Evolutionary conservation across 2,329 filamentous ascomycete genomes (phyloP).

Genomic region (Penicillium griseofulvum): DNA sequence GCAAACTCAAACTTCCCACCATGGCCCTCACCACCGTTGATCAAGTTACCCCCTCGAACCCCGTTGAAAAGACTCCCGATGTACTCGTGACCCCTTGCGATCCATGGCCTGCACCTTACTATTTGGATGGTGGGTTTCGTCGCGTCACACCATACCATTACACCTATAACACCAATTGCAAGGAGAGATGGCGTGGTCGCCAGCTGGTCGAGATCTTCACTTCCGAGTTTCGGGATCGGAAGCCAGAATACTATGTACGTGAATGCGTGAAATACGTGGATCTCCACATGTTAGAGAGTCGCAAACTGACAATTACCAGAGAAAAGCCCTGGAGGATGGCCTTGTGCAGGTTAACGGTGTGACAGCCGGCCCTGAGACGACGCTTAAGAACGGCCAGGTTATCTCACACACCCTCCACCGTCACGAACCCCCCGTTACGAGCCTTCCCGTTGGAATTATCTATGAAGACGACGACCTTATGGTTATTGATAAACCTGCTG

Average conservation of each 20-base stretch:
- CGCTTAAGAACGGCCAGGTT: constrained; percentile 83
- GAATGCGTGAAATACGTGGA: constrained; percentile 38
- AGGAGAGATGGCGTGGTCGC: constrained; percentile 85
- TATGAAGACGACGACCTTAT: constrained; percentile 92
- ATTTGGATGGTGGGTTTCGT: constrained; percentile 71
- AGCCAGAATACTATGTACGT: constrained; percentile 78
- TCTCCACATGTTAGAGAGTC: background rate
- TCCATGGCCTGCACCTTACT: constrained; percentile 68
- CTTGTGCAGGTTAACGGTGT: constrained; percentile 78
- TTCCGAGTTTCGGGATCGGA: constrained; percentile 86
- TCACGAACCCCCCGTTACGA: constrained; percentile 90
- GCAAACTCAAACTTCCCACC: constrained; percentile 31
- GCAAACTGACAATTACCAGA: constrained; percentile 39
- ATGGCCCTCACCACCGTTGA: constrained; percentile 41
- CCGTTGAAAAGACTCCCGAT: constrained; percentile 26
- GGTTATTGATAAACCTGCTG: constrained; percentile 94
- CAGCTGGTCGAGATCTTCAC: constrained; percentile 82
- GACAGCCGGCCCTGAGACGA: constrained; percentile 63
- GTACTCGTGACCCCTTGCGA: constrained; percentile 35
- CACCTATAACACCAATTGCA: constrained; percentile 47
- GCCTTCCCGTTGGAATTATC: constrained; percentile 73
- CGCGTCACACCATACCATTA: constrained; percentile 50
- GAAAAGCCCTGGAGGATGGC: constrained; percentile 75
- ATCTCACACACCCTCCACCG: constrained; percentile 92
- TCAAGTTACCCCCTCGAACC: constrained; percentile 27